Conservation (phyloP, 1,139 yeast genomes). For the Hyphopichia buzzinii region DNA sequence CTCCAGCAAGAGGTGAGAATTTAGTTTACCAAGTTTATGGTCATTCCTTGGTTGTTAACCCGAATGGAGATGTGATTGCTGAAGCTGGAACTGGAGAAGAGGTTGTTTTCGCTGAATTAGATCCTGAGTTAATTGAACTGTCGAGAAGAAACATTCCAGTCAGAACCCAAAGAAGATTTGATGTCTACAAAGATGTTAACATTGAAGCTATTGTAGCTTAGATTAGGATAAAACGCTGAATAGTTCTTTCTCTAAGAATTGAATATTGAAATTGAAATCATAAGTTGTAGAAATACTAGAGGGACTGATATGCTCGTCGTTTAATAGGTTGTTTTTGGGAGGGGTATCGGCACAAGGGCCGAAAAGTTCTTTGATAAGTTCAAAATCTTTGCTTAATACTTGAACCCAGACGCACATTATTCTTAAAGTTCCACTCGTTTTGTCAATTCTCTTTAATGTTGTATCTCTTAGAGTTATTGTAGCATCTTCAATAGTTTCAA, state of each 20-base stretch:
- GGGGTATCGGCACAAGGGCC: neutral
- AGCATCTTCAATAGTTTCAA: neutral
- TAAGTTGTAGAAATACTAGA: neutral
- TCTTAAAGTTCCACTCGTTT: conserved; percentile 10
- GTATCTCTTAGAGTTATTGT: conserved; percentile 2
- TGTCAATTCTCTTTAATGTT: conserved; percentile 4
- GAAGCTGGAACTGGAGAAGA: conserved; percentile 36
- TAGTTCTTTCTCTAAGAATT: neutral
- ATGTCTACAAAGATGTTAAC: conserved; percentile 21
- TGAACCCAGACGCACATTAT: conserved; percentile 10
- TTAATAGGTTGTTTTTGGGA: neutral
- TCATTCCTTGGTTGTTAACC: conserved; percentile 75
- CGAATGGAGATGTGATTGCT: conserved; percentile 77
- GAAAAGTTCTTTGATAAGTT: neutral
- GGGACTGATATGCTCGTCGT: neutral
- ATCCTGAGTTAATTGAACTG: conserved; percentile 17
- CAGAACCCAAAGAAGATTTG: conserved; percentile 22
- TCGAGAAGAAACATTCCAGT: conserved; percentile 24
- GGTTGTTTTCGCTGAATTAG: conserved; percentile 23
- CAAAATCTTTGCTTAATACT: conserved; percentile 9
- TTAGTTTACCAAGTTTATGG: conserved; percentile 72
- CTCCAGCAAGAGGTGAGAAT: conserved; percentile 54
- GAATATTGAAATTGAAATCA: neutral
- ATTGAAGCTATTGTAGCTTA: conserved; percentile 10
- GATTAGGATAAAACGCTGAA: neutral